Percentiles rank a stretch among this genome's conserved stretches.
phyloP scores from a whole-genome alignment of 768 basidiomycete genomes.

The Kwoniella bestiolae region DNA sequence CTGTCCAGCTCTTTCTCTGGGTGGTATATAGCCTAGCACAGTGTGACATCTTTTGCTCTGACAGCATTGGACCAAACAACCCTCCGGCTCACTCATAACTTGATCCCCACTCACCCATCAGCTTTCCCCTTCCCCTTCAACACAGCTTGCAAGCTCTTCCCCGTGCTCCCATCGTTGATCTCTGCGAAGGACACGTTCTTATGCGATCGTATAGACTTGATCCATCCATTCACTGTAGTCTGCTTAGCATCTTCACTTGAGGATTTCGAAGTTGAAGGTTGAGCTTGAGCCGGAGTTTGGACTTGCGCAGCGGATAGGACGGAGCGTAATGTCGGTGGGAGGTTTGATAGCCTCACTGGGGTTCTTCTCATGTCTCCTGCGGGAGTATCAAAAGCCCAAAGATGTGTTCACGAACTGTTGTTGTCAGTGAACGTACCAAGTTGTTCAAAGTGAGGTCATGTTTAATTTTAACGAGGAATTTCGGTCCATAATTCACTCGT shows the following conservation, averaged over 20 bases:
- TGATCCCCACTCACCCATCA: constrained; percentile 51
- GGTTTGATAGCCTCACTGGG: constrained; percentile 10
- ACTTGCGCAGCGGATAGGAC: constrained; percentile 8
- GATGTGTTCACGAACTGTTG: no score
- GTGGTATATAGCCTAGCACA: no score
- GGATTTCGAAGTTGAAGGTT: neutral
- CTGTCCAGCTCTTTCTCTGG: no score
- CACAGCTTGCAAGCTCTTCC: constrained; percentile 77
- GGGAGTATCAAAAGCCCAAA: no score
- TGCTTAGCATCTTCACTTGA: constrained; percentile 1
- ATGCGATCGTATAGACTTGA: constrained; percentile 81
- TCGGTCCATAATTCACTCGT: no score
- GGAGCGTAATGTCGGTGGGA: constrained; percentile 20
- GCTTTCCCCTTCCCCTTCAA: constrained; percentile 61
- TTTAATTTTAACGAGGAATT: no score
- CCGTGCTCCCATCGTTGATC: constrained; percentile 77
- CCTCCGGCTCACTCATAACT: no score
- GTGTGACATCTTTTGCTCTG: no score
- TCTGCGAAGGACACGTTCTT: constrained; percentile 82
- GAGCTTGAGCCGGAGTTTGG: neutral
- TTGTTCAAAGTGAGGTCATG: no score
- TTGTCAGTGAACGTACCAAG: no score
- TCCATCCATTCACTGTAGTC: constrained; percentile 74
- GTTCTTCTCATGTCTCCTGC: constrained; percentile 12
- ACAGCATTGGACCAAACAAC: no score